phyloP scores from a whole-genome alignment of 257 asterid species.

The Solanum piurae region DNA sequence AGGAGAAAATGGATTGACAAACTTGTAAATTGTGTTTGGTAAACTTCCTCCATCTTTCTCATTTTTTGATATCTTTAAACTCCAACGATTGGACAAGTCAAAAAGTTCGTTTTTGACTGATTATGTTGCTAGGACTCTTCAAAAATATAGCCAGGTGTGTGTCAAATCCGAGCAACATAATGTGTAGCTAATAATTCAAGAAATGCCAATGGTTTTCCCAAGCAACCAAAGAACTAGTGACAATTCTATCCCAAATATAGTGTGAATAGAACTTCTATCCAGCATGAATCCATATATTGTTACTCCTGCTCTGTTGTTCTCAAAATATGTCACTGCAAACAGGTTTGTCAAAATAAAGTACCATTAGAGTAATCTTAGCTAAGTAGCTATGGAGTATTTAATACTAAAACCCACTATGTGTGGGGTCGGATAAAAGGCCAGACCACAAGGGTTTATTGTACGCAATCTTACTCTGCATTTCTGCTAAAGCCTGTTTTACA shows the following conservation, averaged over 20 bases:
- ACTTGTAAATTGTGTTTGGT: too few relatives aligned
- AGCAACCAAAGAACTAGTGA: constrained; percentile 65
- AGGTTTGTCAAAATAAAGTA: background rate
- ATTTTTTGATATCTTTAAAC: background rate
- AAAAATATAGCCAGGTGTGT: background rate
- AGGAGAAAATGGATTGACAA: background rate
- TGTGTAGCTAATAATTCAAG: constrained; percentile 13
- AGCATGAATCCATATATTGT: constrained; percentile 65
- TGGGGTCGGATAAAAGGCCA: background rate
- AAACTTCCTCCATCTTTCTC: too few relatives aligned
- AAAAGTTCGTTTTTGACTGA: background rate
- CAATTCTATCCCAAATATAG: constrained; percentile 57
- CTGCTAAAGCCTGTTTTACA: background rate
- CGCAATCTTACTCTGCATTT: background rate
- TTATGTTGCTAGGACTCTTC: background rate
- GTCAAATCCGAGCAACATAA: background rate
- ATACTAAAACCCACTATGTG: background rate
- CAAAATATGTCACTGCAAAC: constrained; percentile 49
- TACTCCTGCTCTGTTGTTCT: constrained; percentile 68
- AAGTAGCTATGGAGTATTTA: background rate
- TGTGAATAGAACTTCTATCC: constrained; percentile 49
- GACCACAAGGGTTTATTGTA: background rate
- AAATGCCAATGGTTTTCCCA: constrained; percentile 61
- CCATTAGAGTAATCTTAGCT: background rate
- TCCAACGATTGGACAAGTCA: background rate